These are phyloP conservation scores for Wickerhamomyces sp. DNA, from an alignment of 1,139 yeast genomes.

Conservation along the genomic window DNA sequence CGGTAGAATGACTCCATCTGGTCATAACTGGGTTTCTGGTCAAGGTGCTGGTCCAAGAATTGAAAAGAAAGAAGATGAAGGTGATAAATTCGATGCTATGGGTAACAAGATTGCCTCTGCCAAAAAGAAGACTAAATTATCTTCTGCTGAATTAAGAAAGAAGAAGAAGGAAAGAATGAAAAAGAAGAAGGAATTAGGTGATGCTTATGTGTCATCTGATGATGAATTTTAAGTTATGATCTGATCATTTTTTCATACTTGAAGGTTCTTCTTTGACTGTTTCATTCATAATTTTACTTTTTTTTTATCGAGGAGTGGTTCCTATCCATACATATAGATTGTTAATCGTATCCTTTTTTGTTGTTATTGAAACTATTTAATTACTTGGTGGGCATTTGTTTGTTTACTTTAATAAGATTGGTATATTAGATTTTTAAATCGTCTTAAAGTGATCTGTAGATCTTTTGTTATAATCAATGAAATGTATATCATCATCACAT, in stretches of 20 bases:
- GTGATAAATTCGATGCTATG: slow-evolving; percentile 98
- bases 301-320: not conserved
- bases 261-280: not conserved
- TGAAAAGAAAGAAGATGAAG: slow-evolving; percentile 95
- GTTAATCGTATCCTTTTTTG: not conserved
- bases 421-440: not conserved
- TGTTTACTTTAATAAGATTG: not conserved
- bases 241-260: not conserved
- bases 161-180: slow-evolving; percentile 99
- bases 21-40: slow-evolving; percentile 99
- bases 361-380: slow-evolving; percentile 1
- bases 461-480: not conserved
- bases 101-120: slow-evolving; percentile 98
- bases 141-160: slow-evolving; percentile 99
- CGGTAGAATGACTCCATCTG: slow-evolving; percentile 99
- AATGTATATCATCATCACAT: not conserved
- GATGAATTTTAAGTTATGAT: slow-evolving; percentile 44
- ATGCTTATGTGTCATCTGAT: slow-evolving; percentile 96
- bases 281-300: not conserved
- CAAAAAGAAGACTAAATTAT: slow-evolving; percentile 96
- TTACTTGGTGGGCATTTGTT: not conserved
- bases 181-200: slow-evolving; percentile 99
- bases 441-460: too few species aligned
- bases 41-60: slow-evolving; percentile 99
- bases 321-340: not conserved